Evolutionary conservation across 176 grass and related monocot species (phyloP), one percentile per base, ranked within the genome.

Genomic region (Oryza rufipogon): DNA sequence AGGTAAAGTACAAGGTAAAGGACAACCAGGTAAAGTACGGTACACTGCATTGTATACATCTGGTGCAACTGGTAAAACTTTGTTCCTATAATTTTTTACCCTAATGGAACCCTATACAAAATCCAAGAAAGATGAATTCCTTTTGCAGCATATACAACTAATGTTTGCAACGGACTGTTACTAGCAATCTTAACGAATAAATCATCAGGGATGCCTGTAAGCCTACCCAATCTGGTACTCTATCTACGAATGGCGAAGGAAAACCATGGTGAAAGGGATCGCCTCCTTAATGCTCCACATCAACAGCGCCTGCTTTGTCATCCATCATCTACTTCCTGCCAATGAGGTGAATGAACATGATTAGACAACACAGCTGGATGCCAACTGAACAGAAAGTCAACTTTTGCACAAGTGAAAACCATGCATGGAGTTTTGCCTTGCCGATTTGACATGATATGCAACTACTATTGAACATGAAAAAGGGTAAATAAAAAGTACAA

Each of bases 31-130:
- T 58, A 58, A 41, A 19, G 48, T 49, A 49, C 36, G 23, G 19
- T 69, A 70, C 33, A 70, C 69, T 33, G 42, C 30, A 80, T 28
- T 67, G 30, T 79, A 82, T 32, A 48, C 49, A 71, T 49, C 41
- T 13, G 28, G 60, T 20, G 47, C 39, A 61, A 20, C 82, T 74
- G 78, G 70, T 64, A 32, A 32, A 83, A 69, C 46, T 5, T 72
- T 25, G 49, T 49, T 51, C 60, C 80, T 79, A 39, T 73, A 82
- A 56, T 52, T 71, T 54, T 54, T 20, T 83, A 64, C 20, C 74
- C 88, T 86, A 49, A 80, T 17, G 38, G 25, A 70, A 80, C 44
- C 69, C 69, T 91, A 66, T 91, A 87, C 51, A 87, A 26, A 74
- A 71, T 44, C 65, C 42, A 79, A 86, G 46, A 32, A 45, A 48